These are phyloP conservation scores for Mrakiaceae sp. DNA, from an alignment of 1,284 basidiomycete genomes.

Conservation along the genomic window DNA sequence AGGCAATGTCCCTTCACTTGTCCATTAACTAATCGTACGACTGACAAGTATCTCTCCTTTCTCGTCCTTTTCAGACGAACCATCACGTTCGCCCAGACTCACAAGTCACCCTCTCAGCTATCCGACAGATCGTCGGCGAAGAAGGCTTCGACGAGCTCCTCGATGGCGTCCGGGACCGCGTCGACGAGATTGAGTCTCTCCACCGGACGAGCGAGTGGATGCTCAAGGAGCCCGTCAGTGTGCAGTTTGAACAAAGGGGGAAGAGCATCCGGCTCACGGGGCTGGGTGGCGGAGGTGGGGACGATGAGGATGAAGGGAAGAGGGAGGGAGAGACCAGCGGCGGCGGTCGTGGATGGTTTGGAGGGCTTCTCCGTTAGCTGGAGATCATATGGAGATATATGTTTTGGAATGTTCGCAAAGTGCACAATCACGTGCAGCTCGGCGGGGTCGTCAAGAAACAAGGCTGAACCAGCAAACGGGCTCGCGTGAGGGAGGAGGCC, in stretches of 20 bases:
- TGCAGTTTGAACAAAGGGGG: constrained; percentile 23
- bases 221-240: constrained; percentile 34
- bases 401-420: too few relatives aligned
- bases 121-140: constrained; percentile 53
- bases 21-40: not conserved
- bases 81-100: constrained; percentile 70
- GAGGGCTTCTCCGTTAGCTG: not conserved
- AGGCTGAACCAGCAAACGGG: too few relatives aligned
- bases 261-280: constrained; percentile 5
- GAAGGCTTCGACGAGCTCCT: constrained; percentile 62
- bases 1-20: constrained; percentile 24
- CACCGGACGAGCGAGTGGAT: constrained; percentile 35
- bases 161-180: constrained; percentile 54
- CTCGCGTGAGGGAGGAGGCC: too few relatives aligned
- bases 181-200: constrained; percentile 46
- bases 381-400: too few relatives aligned
- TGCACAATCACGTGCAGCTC: too few relatives aligned
- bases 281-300: not conserved
- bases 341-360: constrained; percentile 15
- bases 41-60: not conserved
- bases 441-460: too few relatives aligned
- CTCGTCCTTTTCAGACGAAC: constrained; percentile 42
- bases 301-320: not conserved
- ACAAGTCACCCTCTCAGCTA: constrained; percentile 57
- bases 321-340: not conserved